Evolutionary conservation across 352 stramenopile species (phyloP).

Genomic region (Thalassiosira hispida): DNA sequence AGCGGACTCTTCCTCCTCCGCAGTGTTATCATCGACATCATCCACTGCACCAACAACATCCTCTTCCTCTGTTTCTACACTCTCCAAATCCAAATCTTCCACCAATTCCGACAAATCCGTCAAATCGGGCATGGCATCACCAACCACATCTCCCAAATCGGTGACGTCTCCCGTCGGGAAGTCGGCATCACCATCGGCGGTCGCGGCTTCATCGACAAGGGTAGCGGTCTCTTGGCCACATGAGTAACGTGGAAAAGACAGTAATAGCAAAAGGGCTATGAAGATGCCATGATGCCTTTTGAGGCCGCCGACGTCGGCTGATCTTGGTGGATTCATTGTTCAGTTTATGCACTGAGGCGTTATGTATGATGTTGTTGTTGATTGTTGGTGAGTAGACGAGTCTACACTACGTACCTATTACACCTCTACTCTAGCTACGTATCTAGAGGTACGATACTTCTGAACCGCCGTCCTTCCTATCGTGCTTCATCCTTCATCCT

Average conservation of each 20-base stretch:
- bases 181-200: neutral
- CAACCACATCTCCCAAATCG: constrained; percentile 38
- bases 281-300: constrained; percentile 17
- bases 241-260: constrained; percentile 5
- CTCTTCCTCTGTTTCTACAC: neutral
- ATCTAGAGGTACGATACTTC: too few species aligned
- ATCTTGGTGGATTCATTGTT: constrained; percentile 20
- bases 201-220: constrained; percentile 18
- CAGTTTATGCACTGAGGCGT: too few species aligned
- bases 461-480: too few species aligned
- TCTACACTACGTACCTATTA: too few species aligned
- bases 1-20: constrained; percentile 1
- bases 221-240: constrained; percentile 17
- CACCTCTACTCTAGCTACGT: too few species aligned
- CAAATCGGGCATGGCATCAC: constrained; percentile 22
- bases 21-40: constrained; percentile 13
- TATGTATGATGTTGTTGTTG: too few species aligned
- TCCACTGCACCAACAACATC: neutral
- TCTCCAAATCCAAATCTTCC: constrained; percentile 18
- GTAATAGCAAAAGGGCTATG: constrained; percentile 13
- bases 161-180: constrained; percentile 31
- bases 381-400: too few species aligned
- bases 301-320: neutral
- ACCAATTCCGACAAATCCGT: constrained; percentile 4
- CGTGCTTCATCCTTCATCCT: too few species aligned